Base-by-base conservation (phyloP, 352 stramenopile species). In the Phytophthora ramorum region DNA sequence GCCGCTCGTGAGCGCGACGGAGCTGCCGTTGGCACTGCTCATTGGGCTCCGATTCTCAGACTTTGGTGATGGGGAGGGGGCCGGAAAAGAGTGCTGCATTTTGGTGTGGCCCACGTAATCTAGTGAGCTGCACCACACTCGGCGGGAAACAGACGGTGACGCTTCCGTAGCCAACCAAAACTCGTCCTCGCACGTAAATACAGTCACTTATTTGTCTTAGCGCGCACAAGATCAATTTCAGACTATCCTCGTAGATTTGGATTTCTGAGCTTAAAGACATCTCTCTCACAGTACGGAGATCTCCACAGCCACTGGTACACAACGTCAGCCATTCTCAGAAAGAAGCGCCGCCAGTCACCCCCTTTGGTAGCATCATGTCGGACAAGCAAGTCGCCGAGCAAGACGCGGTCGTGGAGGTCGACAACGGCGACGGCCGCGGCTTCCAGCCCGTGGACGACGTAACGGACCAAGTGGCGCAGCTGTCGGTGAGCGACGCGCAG, bases 341-440 rank as follows among this genome's bases (percentile, higher is more conserved):
- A 66, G 40, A 71, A 63, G 24, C n/a, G 40, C 38, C 6, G 14
- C 46, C 32, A 41, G 43, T 40, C 64, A 53, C 35, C 41, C 54
- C 54, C 7, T 34, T 20, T 16, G 46, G 45, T 16, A 40, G 37
- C 4, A 46, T 16, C 12, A 90, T 85, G 75, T 63, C 79, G 30
- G 69, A 85, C 63, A 83, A 84, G 64, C 44, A 70, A 9, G 46
- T 69, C 14, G 59, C 59, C 24, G 74, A 89, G 37, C 69, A 79
- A 20, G 75, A 90, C 30, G 69, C 75, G 16, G 73, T 87, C 14
- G 77, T 90, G 51, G 83, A 93, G 48, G 71, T 91, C 17, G 82
- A 92, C 69, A 61, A 78, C 32, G 58, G 79, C 49, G 83, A 92
- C 50, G 85, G 83, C 32, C 81, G 81, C 47, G 79, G 78, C 52